phyloP scores from a whole-genome alignment of 2,329 filamentous ascomycete genomes.

The Pyricularia grisea region DNA sequence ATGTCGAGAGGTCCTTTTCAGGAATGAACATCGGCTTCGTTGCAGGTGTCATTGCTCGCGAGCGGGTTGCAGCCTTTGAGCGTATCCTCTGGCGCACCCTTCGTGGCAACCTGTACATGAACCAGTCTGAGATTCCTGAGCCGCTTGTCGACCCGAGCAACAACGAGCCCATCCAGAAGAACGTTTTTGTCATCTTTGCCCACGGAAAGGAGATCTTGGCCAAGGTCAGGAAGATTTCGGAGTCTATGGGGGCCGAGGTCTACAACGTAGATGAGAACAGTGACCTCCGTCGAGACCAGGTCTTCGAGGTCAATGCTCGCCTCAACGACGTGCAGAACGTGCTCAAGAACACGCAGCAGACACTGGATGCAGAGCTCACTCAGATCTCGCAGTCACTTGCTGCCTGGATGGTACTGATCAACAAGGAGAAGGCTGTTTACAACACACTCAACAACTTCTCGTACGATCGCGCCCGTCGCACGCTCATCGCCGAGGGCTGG shows the following conservation, averaged over 20 bases:
- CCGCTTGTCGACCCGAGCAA: conserved; percentile 83
- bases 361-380: conserved; percentile 82
- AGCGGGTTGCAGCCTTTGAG: conserved; percentile 91
- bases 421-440: conserved; percentile 98
- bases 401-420: conserved; percentile 94
- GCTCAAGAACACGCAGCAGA: conserved; percentile 87
- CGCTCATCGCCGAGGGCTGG: conserved; percentile 96
- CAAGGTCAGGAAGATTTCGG: conserved; percentile 98
- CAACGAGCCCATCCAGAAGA: conserved; percentile 91
- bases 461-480: conserved; percentile 91
- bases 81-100: conserved; percentile 95
- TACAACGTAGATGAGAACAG: conserved; percentile 98
- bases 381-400: conserved; percentile 89
- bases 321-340: conserved; percentile 88
- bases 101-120: conserved; percentile 98
- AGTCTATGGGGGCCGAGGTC: conserved; percentile 89
- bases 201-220: conserved; percentile 97
- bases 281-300: conserved; percentile 88
- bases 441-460: conserved; percentile 93
- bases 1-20: conserved; percentile 79
- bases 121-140: conserved; percentile 96
- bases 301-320: conserved; percentile 93
- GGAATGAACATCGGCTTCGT: conserved; percentile 99
- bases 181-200: conserved; percentile 98
- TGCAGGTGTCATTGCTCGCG: conserved; percentile 86